Percentiles rank a stretch among this genome's conserved stretches.
These are phyloP conservation scores for Pichia sp. DNA, from an alignment of 1,139 yeast genomes.

Conservation along the genomic window DNA sequence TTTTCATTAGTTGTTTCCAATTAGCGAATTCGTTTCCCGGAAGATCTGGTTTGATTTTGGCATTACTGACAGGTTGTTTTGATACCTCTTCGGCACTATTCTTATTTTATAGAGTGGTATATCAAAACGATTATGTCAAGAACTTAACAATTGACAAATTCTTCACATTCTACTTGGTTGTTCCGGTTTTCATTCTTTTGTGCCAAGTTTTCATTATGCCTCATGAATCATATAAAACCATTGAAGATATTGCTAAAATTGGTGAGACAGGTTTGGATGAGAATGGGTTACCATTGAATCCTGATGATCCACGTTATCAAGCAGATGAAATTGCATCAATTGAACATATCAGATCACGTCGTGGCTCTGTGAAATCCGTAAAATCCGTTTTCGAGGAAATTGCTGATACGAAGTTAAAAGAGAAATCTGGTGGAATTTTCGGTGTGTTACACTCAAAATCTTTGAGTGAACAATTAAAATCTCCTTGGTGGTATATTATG, in stretches of 20 bases:
- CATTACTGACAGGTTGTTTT: slow-evolving; percentile 3
- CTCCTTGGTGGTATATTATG: slow-evolving; percentile 78
- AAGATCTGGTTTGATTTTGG: slow-evolving; percentile 3
- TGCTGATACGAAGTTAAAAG: slow-evolving; percentile 47
- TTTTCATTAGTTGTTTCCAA: slow-evolving; percentile 73
- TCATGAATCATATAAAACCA: slow-evolving; percentile 58
- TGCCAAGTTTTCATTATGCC: slow-evolving; percentile 83
- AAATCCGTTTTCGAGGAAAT: slow-evolving; percentile 59
- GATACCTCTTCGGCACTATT: slow-evolving; percentile 40
- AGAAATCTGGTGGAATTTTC: slow-evolving; percentile 65
- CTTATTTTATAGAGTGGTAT: slow-evolving; percentile 54
- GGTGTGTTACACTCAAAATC: slow-evolving; percentile 73
- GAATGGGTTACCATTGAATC: slow-evolving; percentile 41
- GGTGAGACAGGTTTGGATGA: slow-evolving; percentile 68
- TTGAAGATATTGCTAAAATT: slow-evolving; percentile 57
- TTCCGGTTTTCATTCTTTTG: slow-evolving; percentile 64
- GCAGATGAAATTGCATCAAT: slow-evolving; percentile 24
- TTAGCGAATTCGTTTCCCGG: slow-evolving; percentile 65
- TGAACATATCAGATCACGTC: slow-evolving; percentile 14
- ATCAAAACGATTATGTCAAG: slow-evolving; percentile 34
- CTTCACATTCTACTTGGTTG: slow-evolving; percentile 56
- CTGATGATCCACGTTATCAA: slow-evolving; percentile 30
- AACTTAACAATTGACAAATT: slow-evolving; percentile 39
- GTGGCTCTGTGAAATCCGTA: slow-evolving; percentile 23
- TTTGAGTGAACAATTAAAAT: slow-evolving; percentile 53